Base-by-base conservation (phyloP, 2,329 filamentous ascomycete genomes). In the Colletotrichum sidae region DNA sequence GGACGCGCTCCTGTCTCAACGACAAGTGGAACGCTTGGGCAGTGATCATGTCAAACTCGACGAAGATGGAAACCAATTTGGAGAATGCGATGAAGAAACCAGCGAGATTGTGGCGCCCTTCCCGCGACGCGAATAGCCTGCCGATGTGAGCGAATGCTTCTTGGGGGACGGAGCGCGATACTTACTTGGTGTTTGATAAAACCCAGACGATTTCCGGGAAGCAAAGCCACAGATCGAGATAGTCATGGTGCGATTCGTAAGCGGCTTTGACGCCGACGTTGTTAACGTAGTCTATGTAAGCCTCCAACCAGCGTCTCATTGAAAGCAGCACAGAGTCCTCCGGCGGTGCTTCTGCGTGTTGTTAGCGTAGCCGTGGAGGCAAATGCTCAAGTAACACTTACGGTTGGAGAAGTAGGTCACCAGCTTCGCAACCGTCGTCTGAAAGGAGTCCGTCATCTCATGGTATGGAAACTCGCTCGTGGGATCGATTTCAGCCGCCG, bases 141-240 rank as follows among this genome's bases (percentile, higher is more conserved):
- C 10, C 8, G 8, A 37, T 15, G 42, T 56, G n/a, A 56, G 47
- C 33, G 13, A n/a, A 7, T 37, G 5, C 9, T 34, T 35, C 11
- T 33, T 2, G 17, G 13, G n/a, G 33, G 15, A 7, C 8, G 8
- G 39, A 38, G 15, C 25, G 35, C 9, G 4, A 46, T 13, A 57
- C 67, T 46, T 3, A 67, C 67, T 63, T 67, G 51, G 63, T 66
- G 12, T 69, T 72, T 51, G 70, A 74, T 25, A 83, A 70, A 8
- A 72, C 72, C 72, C 75, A 79, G 15, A 87, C 76, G 9, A 89
- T 69, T 0, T 84, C 81, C 1, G 87, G 85, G 34, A 90, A 78
- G 3, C 73, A 67, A 38, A 73, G 68, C 87, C 87, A 90, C 68
- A 90, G 84, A 4, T 76, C 71, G 39, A 72, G 77, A 62, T 88